Percentiles rank a stretch among this genome's conserved stretches.
phyloP scores from a whole-genome alignment of 129 eudicot genomes.

The Pittosporum tobira region DNA sequence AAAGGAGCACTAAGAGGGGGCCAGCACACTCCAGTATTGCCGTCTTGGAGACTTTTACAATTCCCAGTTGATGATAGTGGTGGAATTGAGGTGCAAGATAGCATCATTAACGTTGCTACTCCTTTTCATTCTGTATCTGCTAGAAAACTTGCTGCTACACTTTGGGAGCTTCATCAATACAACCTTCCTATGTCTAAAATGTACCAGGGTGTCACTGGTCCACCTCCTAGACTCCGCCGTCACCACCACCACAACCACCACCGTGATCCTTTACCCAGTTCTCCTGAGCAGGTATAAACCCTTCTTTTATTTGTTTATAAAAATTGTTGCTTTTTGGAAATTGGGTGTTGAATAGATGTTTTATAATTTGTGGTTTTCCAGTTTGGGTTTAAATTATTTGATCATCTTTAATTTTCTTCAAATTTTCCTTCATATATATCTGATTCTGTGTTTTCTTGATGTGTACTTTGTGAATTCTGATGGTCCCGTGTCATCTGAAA shows the following conservation, averaged over 20 bases:
- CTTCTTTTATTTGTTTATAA: neutral
- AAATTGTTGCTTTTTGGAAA: neutral
- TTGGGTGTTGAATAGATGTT: neutral
- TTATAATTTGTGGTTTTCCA: conserved; percentile 3
- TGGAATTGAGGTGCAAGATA: conserved; percentile 25
- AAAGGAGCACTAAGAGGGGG: conserved; percentile 49
- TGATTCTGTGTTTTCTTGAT: conserved; percentile 11
- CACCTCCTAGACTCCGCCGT: conserved; percentile 42
- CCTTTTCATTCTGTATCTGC: conserved; percentile 40
- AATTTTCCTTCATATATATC: neutral
- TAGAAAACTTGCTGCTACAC: conserved; percentile 66
- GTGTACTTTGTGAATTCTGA: neutral
- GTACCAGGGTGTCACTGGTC: conserved; percentile 47
- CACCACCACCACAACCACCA: conserved; percentile 32
- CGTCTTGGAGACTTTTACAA: conserved; percentile 34
- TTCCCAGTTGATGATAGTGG: conserved; percentile 11
- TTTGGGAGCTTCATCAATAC: conserved; percentile 79
- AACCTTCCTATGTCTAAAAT: conserved; percentile 40
- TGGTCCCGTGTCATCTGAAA: neutral
- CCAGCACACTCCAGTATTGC: conserved; percentile 47
- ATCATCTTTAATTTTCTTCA: neutral
- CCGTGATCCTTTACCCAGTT: conserved; percentile 56
- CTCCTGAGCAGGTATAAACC: conserved; percentile 49
- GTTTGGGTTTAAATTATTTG: conserved; percentile 6
- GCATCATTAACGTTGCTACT: conserved; percentile 18